phyloP scores from a whole-genome alignment of 2,329 filamentous ascomycete genomes.

The Sporothrix dimorphospora region DNA sequence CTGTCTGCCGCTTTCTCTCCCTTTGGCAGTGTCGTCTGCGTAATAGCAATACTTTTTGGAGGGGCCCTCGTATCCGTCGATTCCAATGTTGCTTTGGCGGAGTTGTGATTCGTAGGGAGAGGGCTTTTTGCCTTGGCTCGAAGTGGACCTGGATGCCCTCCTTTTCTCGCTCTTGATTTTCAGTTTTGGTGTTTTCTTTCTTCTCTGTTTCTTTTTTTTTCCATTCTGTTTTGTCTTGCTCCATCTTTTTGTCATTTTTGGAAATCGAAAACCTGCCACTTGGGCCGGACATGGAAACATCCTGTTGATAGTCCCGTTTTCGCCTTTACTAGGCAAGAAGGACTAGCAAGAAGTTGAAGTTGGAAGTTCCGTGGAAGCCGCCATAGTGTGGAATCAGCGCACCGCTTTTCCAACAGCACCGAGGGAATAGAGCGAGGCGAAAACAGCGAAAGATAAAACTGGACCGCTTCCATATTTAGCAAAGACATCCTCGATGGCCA shows the following conservation, averaged over 20 bases:
- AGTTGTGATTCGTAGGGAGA: neutral
- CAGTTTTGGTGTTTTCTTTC: neutral
- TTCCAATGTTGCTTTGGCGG: neutral
- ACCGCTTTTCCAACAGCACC: neutral
- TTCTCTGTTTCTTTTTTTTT: neutral
- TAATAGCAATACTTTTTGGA: neutral
- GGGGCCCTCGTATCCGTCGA: constrained; percentile 6
- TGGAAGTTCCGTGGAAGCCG: constrained; percentile 6
- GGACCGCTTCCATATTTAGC: constrained; percentile 14
- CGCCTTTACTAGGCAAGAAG: neutral
- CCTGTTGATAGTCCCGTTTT: neutral
- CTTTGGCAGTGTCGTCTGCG: neutral
- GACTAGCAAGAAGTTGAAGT: neutral
- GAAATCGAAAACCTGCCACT: neutral
- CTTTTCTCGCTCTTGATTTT: neutral
- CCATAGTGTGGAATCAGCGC: constrained; percentile 9
- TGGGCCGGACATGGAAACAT: neutral
- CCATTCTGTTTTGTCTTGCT: neutral
- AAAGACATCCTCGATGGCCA: constrained; percentile 1
- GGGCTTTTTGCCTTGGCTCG: constrained; percentile 3
- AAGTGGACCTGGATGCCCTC: neutral
- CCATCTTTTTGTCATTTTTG: neutral
- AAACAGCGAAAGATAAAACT: constrained; percentile 5
- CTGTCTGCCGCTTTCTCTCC: neutral
- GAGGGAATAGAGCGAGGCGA: constrained; percentile 1